phyloP scores from a whole-genome alignment of 2,329 filamentous ascomycete genomes.

The Exophiala calicioides region DNA sequence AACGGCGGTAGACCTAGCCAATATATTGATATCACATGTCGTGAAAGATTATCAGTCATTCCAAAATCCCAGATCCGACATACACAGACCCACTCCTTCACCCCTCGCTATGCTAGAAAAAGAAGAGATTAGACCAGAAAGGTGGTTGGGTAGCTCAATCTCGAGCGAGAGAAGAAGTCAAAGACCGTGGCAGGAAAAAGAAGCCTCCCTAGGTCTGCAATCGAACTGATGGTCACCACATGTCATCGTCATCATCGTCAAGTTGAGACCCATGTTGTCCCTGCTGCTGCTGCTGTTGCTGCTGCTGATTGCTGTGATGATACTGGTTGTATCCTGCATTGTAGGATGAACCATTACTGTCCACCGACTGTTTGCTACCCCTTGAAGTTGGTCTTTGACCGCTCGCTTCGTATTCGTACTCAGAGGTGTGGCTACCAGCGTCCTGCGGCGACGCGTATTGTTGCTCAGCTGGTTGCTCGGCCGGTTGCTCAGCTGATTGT shows the following conservation, averaged over 20 bases:
- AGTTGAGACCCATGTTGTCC: slow-evolving; percentile 45
- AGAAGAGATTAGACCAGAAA: neutral
- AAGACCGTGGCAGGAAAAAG: slow-evolving; percentile 6
- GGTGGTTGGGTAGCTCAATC: neutral
- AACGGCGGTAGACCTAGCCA: neutral
- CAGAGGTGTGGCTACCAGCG: slow-evolving; percentile 52
- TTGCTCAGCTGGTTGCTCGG: too few relatives aligned
- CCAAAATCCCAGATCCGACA: too few relatives aligned
- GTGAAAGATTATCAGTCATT: neutral
- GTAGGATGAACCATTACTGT: slow-evolving; percentile 40
- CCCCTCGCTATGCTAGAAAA: slow-evolving; percentile 23
- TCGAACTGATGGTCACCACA: slow-evolving; percentile 52
- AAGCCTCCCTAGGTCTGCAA: slow-evolving; percentile 6
- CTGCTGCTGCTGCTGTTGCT: slow-evolving; percentile 35
- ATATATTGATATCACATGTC: slow-evolving; percentile 3
- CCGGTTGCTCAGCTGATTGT: slow-evolving; percentile 20
- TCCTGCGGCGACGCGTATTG: slow-evolving; percentile 18
- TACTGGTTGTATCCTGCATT: slow-evolving; percentile 29
- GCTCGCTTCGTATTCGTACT: slow-evolving; percentile 53
- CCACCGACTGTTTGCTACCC: slow-evolving; percentile 41
- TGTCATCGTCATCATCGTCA: slow-evolving; percentile 49
- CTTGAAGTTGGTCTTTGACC: slow-evolving; percentile 42
- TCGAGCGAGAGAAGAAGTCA: neutral
- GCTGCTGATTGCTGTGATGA: slow-evolving; percentile 26
- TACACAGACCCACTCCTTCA: slow-evolving; percentile 7